Percentiles rank a stretch among this genome's conserved stretches.
Conservation (phyloP, 1,139 yeast genomes). For the Arxiozyma heterogenica region DNA sequence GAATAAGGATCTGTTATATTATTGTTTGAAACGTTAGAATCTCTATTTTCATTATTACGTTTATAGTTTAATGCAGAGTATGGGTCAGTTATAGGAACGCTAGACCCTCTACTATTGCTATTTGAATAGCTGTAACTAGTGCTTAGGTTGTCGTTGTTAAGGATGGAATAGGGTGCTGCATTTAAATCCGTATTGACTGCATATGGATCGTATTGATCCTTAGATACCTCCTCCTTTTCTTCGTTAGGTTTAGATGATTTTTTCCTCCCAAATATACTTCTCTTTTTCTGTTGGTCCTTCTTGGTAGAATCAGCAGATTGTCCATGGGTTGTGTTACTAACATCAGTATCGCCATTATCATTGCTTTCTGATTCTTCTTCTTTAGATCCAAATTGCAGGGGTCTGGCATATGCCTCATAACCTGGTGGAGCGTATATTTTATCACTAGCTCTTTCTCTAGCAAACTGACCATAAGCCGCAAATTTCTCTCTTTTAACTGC, state of each 20-base stretch:
- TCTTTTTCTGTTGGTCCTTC: constrained; percentile 9
- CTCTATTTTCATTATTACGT: constrained; percentile 1
- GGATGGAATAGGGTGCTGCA: constrained; percentile 2
- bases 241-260: neutral
- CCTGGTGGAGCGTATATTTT: constrained; percentile 40
- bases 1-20: neutral
- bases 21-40: neutral
- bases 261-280: constrained; percentile 9
- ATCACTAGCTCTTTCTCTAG: constrained; percentile 39
- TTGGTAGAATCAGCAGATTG: constrained; percentile 4
- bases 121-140: neutral
- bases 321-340: constrained; percentile 2
- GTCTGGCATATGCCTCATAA: constrained; percentile 27
- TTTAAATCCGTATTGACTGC: constrained; percentile 11
- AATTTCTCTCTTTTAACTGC: constrained; percentile 45
- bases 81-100: constrained; percentile 5
- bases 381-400: constrained; percentile 1
- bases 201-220: constrained; percentile 16
- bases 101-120: neutral
- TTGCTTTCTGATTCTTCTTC: constrained; percentile 18
- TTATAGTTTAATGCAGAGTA: constrained; percentile 1
- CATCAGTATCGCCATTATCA: constrained; percentile 15
- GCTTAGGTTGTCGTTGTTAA: neutral
- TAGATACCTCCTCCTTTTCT: neutral
- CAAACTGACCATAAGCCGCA: constrained; percentile 56